Percentiles rank a stretch among this genome's conserved stretches.
Conservation (phyloP, 1,284 basidiomycete species). For the Rhodotorula sp. region DNA sequence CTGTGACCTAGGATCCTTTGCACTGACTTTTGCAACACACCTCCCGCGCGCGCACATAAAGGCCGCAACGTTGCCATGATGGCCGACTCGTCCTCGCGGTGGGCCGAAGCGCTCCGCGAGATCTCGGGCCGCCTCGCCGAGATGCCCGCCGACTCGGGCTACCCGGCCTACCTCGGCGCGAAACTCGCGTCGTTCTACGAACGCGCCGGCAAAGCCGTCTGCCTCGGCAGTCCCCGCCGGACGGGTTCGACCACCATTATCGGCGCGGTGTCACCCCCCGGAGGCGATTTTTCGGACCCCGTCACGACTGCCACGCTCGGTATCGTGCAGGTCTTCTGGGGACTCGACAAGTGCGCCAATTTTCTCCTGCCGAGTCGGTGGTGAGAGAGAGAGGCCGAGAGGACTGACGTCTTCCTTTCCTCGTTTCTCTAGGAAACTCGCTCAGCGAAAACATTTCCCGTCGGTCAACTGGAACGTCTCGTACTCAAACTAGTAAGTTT, state of each 20-base stretch:
- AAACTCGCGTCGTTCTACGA: slow-evolving; percentile 99
- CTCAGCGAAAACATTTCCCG: slow-evolving; percentile 67
- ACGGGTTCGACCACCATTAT: slow-evolving; percentile 96
- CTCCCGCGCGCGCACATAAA: too few relatives aligned
- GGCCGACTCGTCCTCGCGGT: slow-evolving; percentile 98
- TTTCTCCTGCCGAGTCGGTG: too few relatives aligned
- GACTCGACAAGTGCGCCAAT: slow-evolving; percentile 56
- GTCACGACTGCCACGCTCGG: slow-evolving; percentile 95
- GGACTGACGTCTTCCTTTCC: neutral
- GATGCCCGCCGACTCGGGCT: slow-evolving; percentile 99
- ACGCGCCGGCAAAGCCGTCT: slow-evolving; percentile 94
- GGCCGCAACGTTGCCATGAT: slow-evolving; percentile 93
- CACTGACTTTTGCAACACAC: too few relatives aligned
- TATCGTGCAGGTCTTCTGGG: slow-evolving; percentile 99
- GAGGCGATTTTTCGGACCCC: slow-evolving; percentile 99
- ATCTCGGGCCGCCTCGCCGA: slow-evolving; percentile 98
- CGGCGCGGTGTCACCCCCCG: slow-evolving; percentile 96
- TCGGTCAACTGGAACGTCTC: slow-evolving; percentile 96
- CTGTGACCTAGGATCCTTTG: neutral
- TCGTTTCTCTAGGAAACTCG: slow-evolving; percentile 61
- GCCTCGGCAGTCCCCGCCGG: slow-evolving; percentile 83
- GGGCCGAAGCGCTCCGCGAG: slow-evolving; percentile 99
- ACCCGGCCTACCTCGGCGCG: slow-evolving; percentile 94
- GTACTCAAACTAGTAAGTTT: slow-evolving; percentile 80
- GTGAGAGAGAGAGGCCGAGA: too few relatives aligned